Base-by-base conservation (phyloP, 1,139 yeast genomes). In the Pneumocystis canis region DNA sequence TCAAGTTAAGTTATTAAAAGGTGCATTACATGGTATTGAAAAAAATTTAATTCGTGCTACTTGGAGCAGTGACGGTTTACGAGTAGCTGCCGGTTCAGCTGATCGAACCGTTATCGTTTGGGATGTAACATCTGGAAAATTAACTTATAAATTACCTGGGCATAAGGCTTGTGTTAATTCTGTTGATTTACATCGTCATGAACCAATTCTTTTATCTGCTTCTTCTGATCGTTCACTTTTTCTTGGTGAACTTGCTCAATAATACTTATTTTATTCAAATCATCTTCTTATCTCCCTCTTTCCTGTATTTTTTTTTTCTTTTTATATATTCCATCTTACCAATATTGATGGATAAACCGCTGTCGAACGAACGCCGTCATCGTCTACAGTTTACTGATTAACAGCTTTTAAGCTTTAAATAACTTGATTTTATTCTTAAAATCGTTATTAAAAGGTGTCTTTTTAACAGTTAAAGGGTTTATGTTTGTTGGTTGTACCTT, bases 121-220 rank as follows among this genome's bases (percentile, higher is more conserved):
- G 89, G 84, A 84, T 66, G 74, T 79, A n/a, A 76, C 77, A 3
- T 74, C 84, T 0, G 75, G 82, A 62, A 76, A 76, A 60, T 67
- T 84, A 30, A 66, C 77, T 14, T 74, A 77, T 60, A 83, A 83
- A 68, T 72, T 79, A 16, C 74, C 77, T 3, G 90, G 89, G 1
- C 92, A 86, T 69, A 69, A 71, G 6, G 87, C 89, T 0, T 73
- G 83, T 0, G 87, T 84, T 0, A 73, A 84, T 35, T 89, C 82
- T 70, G 80, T 84, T 3, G 73, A 74, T 0, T 75, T 82, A 62
- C 66, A 70, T 32, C 75, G 74, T 18, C 25, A 58, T 6, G 71
- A 68, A 59, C 31, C 56, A 80, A 16, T 69, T 11, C 16, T 47
- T 4, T 25, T 47, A 20, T 47, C 54, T 25, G 54, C 54, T 20